Evolutionary conservation across 345 rosid species (phyloP).

Genomic region (Linum trigynum): DNA sequence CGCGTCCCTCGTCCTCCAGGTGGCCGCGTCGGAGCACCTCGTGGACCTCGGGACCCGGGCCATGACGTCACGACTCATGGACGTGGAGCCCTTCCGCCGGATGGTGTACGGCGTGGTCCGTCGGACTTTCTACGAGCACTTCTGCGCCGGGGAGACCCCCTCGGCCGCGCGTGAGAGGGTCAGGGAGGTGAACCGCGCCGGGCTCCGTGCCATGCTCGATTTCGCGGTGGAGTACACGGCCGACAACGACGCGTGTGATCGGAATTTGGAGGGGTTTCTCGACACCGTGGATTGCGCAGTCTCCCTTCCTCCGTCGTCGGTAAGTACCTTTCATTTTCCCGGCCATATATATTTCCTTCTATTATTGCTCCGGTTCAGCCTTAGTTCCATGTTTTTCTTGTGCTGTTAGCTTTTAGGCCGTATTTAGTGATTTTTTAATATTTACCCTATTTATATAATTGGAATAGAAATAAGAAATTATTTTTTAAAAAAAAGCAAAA

Average conservation of each 20-base stretch:
- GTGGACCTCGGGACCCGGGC: conserved; percentile 73
- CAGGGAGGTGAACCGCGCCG: conserved; percentile 37
- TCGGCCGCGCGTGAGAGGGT: conserved; percentile 36
- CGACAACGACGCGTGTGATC: conserved; percentile 48
- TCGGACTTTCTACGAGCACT: conserved; percentile 65
- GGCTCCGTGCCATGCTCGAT: conserved; percentile 66
- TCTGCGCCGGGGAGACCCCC: conserved; percentile 65
- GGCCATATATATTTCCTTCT: neutral
- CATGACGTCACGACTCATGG: conserved; percentile 62
- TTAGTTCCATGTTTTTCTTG: no score
- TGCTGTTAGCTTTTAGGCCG: neutral
- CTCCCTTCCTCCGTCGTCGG: conserved; percentile 54
- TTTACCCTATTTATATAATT: no score
- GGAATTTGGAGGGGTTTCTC: conserved; percentile 50
- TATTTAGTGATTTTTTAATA: no score
- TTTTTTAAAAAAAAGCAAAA: no score
- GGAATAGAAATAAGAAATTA: no score
- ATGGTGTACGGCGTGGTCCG: conserved; percentile 28
- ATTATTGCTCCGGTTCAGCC: neutral
- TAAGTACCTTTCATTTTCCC: conserved; percentile 18
- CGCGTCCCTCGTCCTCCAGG: conserved; percentile 39
- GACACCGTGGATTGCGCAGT: conserved; percentile 43
- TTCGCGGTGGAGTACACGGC: conserved; percentile 63
- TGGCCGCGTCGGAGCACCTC: conserved; percentile 44
- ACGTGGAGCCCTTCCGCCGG: conserved; percentile 27